Evolutionary conservation across 129 eudicot species (phyloP).

Genomic region (Ambrosia artemisiifolia): DNA sequence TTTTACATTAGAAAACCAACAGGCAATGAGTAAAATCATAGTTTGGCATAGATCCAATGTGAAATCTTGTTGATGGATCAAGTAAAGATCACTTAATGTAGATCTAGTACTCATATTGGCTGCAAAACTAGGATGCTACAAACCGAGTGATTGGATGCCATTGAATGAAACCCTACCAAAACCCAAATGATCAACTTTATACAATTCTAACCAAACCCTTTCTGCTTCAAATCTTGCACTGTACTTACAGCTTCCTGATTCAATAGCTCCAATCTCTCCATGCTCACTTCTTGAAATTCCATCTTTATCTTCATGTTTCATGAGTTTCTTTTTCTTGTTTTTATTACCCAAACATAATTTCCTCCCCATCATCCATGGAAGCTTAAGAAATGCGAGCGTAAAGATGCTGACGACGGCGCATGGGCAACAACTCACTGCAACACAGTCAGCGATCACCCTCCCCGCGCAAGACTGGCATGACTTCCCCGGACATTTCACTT

Average conservation of each 20-base stretch:
- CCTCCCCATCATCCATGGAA: slow-evolving; percentile 59
- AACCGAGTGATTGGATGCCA: slow-evolving; percentile 52
- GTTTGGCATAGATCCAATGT: neutral
- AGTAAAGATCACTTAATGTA: too few relatives aligned
- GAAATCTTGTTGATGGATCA: too few relatives aligned
- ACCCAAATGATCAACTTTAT: slow-evolving; percentile 76
- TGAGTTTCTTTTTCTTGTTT: slow-evolving; percentile 34
- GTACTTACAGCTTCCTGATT: slow-evolving; percentile 24
- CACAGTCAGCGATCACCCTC: slow-evolving; percentile 66
- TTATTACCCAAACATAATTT: slow-evolving; percentile 32
- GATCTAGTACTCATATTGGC: too few relatives aligned
- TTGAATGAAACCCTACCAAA: slow-evolving; percentile 88
- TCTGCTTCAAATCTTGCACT: slow-evolving; percentile 64
- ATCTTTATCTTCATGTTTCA: slow-evolving; percentile 9
- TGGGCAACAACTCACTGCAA: slow-evolving; percentile 76
- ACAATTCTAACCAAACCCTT: slow-evolving; percentile 74
- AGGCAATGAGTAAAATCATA: neutral
- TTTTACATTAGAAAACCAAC: neutral
- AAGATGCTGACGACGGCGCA: slow-evolving; percentile 60
- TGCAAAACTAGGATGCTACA: neutral
- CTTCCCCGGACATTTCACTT: slow-evolving; percentile 53
- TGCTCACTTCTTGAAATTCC: slow-evolving; percentile 22
- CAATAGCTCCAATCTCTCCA: slow-evolving; percentile 15
- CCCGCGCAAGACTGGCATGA: slow-evolving; percentile 73
- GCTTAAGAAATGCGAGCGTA: slow-evolving; percentile 52